A percentile compares a stretch with the other conserved stretches of the same genome.
phyloP scores from a whole-genome alignment of 1,139 yeast species.

The Eremothecium coryli region DNA sequence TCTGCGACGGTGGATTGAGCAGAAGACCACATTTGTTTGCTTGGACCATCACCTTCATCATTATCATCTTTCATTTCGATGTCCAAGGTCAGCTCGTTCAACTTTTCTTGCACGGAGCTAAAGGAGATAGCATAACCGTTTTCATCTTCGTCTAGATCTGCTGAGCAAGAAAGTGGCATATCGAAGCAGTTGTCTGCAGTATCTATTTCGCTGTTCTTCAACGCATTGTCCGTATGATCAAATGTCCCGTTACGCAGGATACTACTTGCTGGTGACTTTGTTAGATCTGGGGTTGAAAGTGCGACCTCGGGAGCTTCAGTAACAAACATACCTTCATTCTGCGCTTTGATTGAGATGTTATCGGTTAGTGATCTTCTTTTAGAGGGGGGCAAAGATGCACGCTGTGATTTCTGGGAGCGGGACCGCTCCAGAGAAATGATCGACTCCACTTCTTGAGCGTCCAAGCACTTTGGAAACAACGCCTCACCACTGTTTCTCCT shows the following conservation, averaged over 20 bases:
- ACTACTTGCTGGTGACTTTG: conserved; percentile 40
- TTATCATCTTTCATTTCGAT: conserved; percentile 13
- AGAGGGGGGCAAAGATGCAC: conserved; percentile 18
- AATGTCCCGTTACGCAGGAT: conserved; percentile 40
- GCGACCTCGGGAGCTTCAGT: conserved; percentile 29
- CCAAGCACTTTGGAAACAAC: conserved; percentile 60
- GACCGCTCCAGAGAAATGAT: conserved; percentile 65
- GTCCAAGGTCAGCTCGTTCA: conserved; percentile 19
- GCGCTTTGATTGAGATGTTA: conserved; percentile 31
- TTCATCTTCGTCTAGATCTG: conserved; percentile 2
- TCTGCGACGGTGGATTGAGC: conserved; percentile 17
- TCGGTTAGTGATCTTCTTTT: conserved; percentile 31
- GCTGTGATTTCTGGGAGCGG: conserved; percentile 37
- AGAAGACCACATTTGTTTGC: conserved; percentile 1
- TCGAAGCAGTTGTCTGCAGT: background rate
- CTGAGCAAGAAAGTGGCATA: background rate
- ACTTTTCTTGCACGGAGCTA: conserved; percentile 22
- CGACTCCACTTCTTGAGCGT: conserved; percentile 60
- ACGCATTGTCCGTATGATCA: conserved; percentile 11
- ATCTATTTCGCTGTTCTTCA: conserved; percentile 1
- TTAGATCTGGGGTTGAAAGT: conserved; percentile 29
- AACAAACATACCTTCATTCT: conserved; percentile 35
- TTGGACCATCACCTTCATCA: conserved; percentile 1
- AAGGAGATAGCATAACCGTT: conserved; percentile 13
- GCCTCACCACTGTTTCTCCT: conserved; percentile 45